Conservation (phyloP, 495 filamentous ascomycete species). For the Daldinia caldariorum region DNA sequence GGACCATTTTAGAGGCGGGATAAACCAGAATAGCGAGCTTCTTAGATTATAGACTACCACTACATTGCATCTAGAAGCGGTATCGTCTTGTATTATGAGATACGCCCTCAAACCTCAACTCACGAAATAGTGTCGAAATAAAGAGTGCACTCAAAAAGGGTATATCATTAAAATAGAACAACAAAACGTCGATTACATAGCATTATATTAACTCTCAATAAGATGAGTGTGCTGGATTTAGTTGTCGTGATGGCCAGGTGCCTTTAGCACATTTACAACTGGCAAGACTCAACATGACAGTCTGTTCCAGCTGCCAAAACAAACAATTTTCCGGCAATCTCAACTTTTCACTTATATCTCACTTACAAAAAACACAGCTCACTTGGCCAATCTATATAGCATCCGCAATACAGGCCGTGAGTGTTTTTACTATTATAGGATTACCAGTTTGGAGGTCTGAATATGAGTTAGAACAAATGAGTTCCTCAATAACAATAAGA, state of each 20-base stretch:
- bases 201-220: neutral
- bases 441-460: neutral
- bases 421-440: neutral
- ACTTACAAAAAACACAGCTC: neutral
- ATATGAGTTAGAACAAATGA: conserved; percentile 38
- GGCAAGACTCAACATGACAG: neutral
- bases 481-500: conserved; percentile 31
- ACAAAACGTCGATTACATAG: neutral
- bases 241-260: neutral
- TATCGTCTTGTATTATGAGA: neutral
- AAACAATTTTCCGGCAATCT: neutral
- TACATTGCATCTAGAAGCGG: neutral
- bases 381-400: neutral
- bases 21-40: conserved; percentile 57
- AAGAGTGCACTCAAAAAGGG: neutral
- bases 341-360: neutral
- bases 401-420: neutral
- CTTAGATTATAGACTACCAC: conserved; percentile 49
- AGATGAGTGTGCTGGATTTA: neutral
- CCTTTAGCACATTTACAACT: neutral
- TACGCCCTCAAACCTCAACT: neutral
- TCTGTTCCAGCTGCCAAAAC: neutral
- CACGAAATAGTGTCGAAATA: neutral
- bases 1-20: conserved; percentile 77
- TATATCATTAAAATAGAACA: neutral